Conservation (phyloP, 495 filamentous ascomycete genomes). For the Neurospora sp. region DNA sequence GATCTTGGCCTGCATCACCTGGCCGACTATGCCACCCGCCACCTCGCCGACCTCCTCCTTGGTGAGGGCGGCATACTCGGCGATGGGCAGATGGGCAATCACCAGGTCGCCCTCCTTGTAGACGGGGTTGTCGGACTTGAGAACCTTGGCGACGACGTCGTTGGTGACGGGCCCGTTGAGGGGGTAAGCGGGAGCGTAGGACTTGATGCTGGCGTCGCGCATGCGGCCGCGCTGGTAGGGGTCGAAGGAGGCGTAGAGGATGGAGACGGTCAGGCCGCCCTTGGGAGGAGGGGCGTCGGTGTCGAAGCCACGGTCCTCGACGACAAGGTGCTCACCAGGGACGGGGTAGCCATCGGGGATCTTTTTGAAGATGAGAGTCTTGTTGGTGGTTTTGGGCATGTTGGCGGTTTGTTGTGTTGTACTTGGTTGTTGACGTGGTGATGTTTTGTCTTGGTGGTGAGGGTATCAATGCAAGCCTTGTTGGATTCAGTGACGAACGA, state of each 20-base stretch:
- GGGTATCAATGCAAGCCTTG: neutral
- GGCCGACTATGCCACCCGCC: neutral
- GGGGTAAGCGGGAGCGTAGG: conserved; percentile 50
- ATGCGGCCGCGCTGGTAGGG: conserved; percentile 77
- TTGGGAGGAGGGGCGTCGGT: conserved; percentile 49
- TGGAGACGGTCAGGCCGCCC: conserved; percentile 62
- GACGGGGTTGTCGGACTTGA: conserved; percentile 51
- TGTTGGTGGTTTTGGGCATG: conserved; percentile 43
- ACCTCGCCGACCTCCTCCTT: conserved; percentile 14
- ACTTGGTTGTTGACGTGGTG: neutral
- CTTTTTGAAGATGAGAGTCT: conserved; percentile 68
- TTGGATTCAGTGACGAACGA: neutral
- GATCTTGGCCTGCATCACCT: conserved; percentile 30
- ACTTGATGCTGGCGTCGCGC: conserved; percentile 40
- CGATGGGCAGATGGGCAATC: conserved; percentile 46
- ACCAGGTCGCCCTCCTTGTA: conserved; percentile 61
- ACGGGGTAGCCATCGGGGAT: conserved; percentile 61
- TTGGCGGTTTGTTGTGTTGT: conserved; percentile 2
- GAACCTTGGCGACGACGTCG: conserved; percentile 47
- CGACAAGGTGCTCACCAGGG: conserved; percentile 58
- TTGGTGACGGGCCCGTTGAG: conserved; percentile 51
- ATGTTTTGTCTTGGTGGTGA: neutral
- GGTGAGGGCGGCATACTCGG: conserved; percentile 49
- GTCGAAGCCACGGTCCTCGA: conserved; percentile 62
- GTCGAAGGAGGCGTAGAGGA: conserved; percentile 74